Percentiles rank a stretch among this genome's conserved stretches.
Evolutionary conservation across 352 stramenopile genomes (phyloP).

Genomic region (Pythium pyrilobum): DNA sequence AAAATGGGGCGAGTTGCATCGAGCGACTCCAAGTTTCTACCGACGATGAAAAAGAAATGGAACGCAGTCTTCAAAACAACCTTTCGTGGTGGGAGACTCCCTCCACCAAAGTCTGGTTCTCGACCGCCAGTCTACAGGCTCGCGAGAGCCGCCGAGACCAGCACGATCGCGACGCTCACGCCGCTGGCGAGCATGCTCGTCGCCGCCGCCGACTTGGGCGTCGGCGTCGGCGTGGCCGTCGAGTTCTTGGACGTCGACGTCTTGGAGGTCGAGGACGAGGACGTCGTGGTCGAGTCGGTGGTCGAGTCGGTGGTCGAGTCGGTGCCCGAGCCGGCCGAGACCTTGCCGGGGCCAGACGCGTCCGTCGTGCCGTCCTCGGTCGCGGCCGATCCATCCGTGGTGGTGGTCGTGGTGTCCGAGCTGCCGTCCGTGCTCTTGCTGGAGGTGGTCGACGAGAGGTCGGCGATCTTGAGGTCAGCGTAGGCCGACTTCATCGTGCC

Average conservation of each 20-base stretch:
- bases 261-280: not conserved
- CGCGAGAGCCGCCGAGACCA: slow-evolving; percentile 11
- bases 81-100: not conserved
- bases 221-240: slow-evolving; percentile 1
- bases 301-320: not conserved
- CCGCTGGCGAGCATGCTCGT: not conserved
- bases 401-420: not conserved
- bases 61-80: not conserved
- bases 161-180: slow-evolving; percentile 4
- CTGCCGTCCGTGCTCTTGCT: not conserved
- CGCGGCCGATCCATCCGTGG: not conserved
- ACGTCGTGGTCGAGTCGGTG: not conserved
- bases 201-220: slow-evolving; percentile 1
- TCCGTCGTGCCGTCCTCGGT: not conserved
- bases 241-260: slow-evolving; percentile 10
- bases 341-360: slow-evolving; percentile 1
- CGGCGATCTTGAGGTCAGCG: slow-evolving; percentile 44
- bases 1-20: not conserved
- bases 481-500: slow-evolving; percentile 67
- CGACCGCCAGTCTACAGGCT: slow-evolving; percentile 1
- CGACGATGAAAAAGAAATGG: too few species aligned
- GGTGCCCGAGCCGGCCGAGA: slow-evolving; percentile 5
- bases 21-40: not conserved
- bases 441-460: not conserved
- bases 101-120: not conserved